Evolutionary conservation across 371 early-diverging fungal species (phyloP).

Genomic region (Encephalitozoon romaleae): DNA sequence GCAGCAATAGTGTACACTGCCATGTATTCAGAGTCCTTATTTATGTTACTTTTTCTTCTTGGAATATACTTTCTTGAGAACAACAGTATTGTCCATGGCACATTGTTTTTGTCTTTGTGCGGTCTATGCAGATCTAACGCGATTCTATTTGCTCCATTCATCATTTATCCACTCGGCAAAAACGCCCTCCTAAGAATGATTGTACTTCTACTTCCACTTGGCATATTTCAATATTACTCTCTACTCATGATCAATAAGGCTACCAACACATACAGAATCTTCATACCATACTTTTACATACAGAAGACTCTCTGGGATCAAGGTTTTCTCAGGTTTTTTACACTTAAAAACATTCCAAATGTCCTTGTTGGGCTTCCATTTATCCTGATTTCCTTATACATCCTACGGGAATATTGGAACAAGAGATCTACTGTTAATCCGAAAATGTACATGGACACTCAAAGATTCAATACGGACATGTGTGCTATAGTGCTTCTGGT

Average conservation of each 20-base stretch:
- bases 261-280: conserved; percentile 14
- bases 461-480: neutral
- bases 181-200: neutral
- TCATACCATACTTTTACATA: conserved; percentile 56
- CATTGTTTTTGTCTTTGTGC: conserved; percentile 32
- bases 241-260: conserved; percentile 18
- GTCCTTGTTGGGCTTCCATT: conserved; percentile 55
- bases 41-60: conserved; percentile 47
- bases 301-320: conserved; percentile 60
- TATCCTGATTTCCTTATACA: conserved; percentile 38
- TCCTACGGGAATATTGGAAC: conserved; percentile 19
- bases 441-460: neutral
- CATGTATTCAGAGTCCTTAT: conserved; percentile 59
- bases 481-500: conserved; percentile 37
- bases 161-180: neutral
- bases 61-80: conserved; percentile 12
- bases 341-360: conserved; percentile 56
- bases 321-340: conserved; percentile 58
- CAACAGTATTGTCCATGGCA: neutral
- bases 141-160: conserved; percentile 48
- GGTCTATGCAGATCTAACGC: conserved; percentile 58
- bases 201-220: conserved; percentile 24
- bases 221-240: conserved; percentile 47
- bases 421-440: no score
- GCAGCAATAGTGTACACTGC: conserved; percentile 54